Conservation (phyloP, 352 stramenopile genomes). For the Phytopythium aichiense region DNA sequence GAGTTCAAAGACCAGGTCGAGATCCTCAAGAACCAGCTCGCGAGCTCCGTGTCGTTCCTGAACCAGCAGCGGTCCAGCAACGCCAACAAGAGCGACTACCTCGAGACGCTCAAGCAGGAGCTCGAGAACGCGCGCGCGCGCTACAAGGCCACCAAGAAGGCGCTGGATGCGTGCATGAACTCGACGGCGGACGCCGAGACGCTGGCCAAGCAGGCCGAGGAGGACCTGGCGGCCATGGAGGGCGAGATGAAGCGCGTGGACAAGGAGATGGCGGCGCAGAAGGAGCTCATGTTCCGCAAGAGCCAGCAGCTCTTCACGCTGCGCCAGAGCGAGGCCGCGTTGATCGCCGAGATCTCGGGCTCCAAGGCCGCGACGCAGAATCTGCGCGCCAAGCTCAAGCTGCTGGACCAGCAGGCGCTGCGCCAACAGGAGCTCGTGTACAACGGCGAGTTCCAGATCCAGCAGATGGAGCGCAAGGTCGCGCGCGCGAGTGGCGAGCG, state of each 20-base stretch:
- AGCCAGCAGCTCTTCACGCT: conserved; percentile 87
- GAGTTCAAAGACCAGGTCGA: conserved; percentile 92
- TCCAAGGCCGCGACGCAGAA: conserved; percentile 86
- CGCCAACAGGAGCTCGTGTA: conserved; percentile 95
- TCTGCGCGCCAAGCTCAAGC: conserved; percentile 86
- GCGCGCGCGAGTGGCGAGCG: conserved; percentile 90
- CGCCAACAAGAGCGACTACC: conserved; percentile 53
- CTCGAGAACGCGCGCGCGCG: conserved; percentile 55
- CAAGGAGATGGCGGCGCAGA: conserved; percentile 81
- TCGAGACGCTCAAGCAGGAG: conserved; percentile 82
- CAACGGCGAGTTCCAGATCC: conserved; percentile 96
- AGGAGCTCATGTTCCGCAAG: conserved; percentile 92
- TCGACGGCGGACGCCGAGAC: conserved; percentile 78
- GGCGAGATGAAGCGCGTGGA: conserved; percentile 56
- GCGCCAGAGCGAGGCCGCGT: conserved; percentile 80
- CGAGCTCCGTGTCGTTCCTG: conserved; percentile 79
- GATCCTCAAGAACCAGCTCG: conserved; percentile 89
- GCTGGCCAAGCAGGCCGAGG: conserved; percentile 85
- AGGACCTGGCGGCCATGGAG: conserved; percentile 59
- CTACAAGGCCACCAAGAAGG: conserved; percentile 80
- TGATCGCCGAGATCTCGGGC: conserved; percentile 92
- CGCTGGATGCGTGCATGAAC: conserved; percentile 68
- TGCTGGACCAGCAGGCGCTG: conserved; percentile 87
- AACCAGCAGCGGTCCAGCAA: conserved; percentile 80
- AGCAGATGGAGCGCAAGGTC: conserved; percentile 95